Conservation (phyloP, 805 yeast species). For the Kluyveromyces nonfermentans region DNA sequence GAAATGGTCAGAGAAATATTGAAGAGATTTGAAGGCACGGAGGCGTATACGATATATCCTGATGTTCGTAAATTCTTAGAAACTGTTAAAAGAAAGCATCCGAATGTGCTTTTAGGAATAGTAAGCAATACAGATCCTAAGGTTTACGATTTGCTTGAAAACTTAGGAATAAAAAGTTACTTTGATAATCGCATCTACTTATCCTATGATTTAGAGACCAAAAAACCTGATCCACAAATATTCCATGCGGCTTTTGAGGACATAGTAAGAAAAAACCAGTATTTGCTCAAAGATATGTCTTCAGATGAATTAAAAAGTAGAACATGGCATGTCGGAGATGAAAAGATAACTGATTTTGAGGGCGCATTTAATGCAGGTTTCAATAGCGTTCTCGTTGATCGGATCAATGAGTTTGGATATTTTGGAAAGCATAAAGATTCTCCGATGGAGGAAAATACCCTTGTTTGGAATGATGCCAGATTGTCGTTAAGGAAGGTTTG, state of each 20-base stretch:
- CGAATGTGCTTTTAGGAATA: slow-evolving; percentile 34
- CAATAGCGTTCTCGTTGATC: slow-evolving; percentile 48
- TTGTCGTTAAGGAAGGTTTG: slow-evolving; percentile 24
- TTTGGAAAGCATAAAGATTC: slow-evolving; percentile 7
- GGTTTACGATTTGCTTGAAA: slow-evolving; percentile 36
- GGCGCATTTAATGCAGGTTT: slow-evolving; percentile 51
- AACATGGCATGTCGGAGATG: slow-evolving; percentile 66
- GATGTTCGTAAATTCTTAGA: slow-evolving; percentile 44
- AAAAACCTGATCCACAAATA: slow-evolving; percentile 44
- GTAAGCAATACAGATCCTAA: slow-evolving; percentile 58
- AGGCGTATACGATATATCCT: slow-evolving; percentile 44
- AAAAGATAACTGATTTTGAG: slow-evolving; percentile 41
- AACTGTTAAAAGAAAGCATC: slow-evolving; percentile 21
- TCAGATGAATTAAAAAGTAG: slow-evolving; percentile 15
- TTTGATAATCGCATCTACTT: slow-evolving; percentile 37
- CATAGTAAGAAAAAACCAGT: slow-evolving; percentile 16
- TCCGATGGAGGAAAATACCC: background rate
- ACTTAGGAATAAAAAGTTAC: slow-evolving; percentile 36
- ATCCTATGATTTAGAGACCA: slow-evolving; percentile 46
- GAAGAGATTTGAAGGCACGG: slow-evolving; percentile 37
- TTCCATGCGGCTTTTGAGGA: slow-evolving; percentile 34
- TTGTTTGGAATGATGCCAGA: slow-evolving; percentile 10
- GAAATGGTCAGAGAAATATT: slow-evolving; percentile 39
- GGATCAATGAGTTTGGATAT: slow-evolving; percentile 29
- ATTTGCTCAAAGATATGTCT: slow-evolving; percentile 7